Conservation (phyloP, 2,329 filamentous ascomycete species). For the Phoma sp. region DNA sequence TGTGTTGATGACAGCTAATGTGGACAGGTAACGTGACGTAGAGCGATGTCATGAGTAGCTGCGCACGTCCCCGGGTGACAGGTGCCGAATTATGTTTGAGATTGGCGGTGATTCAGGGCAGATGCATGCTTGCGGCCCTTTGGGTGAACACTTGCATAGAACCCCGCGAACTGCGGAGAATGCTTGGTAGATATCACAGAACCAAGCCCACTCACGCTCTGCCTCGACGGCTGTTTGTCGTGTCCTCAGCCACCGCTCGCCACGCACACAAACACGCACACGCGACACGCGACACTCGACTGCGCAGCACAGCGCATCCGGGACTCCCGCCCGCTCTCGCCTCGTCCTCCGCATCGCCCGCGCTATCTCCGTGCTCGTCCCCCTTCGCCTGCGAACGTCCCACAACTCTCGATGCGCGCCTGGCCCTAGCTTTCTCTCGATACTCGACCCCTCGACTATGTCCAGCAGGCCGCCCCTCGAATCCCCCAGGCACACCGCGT, state of each 20-base stretch:
- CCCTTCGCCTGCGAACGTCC: constrained; percentile 15
- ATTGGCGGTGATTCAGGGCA: constrained; percentile 3
- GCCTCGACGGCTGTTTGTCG: too few relatives aligned
- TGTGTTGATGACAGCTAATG: too few relatives aligned
- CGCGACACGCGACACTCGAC: too few relatives aligned
- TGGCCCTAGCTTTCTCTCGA: constrained; percentile 21
- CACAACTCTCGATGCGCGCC: constrained; percentile 24
- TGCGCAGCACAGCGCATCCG: neutral
- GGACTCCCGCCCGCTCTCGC: constrained; percentile 19
- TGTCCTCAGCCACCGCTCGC: neutral
- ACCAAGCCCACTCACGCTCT: too few relatives aligned
- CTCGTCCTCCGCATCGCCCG: neutral
- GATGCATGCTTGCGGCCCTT: constrained; percentile 1
- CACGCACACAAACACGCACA: neutral
- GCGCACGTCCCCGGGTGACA: neutral
- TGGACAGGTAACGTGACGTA: too few relatives aligned
- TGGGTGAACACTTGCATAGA: constrained; percentile 5
- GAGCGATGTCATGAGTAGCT: too few relatives aligned
- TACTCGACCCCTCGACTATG: constrained; percentile 36
- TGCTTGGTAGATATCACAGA: neutral
- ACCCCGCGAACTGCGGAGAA: constrained; percentile 7
- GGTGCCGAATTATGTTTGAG: neutral
- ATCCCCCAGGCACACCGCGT: constrained; percentile 35
- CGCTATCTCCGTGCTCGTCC: constrained; percentile 21
- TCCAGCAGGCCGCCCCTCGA: constrained; percentile 29